Base-by-base conservation (phyloP, 176 grass and related monocot species). In the Avena insularis region DNA sequence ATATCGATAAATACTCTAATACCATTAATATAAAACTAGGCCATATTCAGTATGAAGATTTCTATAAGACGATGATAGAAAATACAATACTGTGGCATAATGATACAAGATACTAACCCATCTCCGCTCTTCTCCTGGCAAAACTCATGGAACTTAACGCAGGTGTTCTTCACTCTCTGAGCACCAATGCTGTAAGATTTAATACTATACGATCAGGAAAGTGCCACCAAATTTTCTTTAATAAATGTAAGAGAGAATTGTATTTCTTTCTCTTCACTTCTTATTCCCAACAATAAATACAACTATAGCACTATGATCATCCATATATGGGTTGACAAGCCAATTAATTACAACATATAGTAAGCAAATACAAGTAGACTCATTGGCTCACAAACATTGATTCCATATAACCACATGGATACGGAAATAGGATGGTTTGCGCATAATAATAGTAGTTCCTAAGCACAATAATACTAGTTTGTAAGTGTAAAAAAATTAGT, bases 121-220 rank as follows among this genome's bases (percentile, higher is more conserved):
- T 88, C 92, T 57, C 61, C 92, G 69, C 84, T 92, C 60, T 21
- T 89, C 50, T 88, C 71, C 55, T 88, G 71, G 68, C 88, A 86
- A 70, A 85, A 78, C 8, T 79, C 73, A 3, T 80, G 35, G 23
- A 97, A 91, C 20, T 89, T 79, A 27, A 89, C 49, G 46, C 92
- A 92, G 2, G 78, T 79, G 13, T 83, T 67, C 58, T 82, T 90
- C 12, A 97, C 90, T 72, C 88, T 90, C 53, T 73, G 38, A 33
- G 90, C 92, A 51, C 94, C 92, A 55, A 97, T 81, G 77, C 94
- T 97, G 81, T 51, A 84, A 86, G 43, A 66, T 36, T 35, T 19
- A 85, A 49, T 47, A 66, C 88, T 58, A 68, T 20, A 82, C 51
- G 84, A 77, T 75, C 65, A 83, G 8, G 59, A 83, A 58, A 3